Conservation (phyloP, 225 moss, liverwort and hornwort genomes). For the Antitrichia curtipendula region DNA sequence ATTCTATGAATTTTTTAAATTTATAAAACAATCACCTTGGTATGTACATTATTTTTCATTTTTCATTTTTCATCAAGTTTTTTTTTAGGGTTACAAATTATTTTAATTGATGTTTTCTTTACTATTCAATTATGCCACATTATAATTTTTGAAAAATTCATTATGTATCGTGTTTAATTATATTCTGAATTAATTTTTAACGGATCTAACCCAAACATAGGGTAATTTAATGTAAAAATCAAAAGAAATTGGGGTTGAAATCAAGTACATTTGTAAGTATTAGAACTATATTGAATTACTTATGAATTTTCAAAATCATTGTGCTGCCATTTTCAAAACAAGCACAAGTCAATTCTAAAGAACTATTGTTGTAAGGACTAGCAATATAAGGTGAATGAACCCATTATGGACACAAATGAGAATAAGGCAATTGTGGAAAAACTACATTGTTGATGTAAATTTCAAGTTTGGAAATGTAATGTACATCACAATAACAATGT, state of each 20-base stretch:
- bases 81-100: no score
- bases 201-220: no score
- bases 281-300: neutral
- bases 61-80: no score
- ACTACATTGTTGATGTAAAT: neutral
- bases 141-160: no score
- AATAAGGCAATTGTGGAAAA: neutral
- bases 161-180: no score
- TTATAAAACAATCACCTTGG: no score
- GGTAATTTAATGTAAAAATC: neutral
- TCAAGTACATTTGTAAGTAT: neutral
- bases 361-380: neutral
- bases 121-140: no score
- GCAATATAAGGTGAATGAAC: neutral
- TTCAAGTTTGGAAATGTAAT: neutral
- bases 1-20: no score
- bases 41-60: no score
- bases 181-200: no score
- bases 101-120: no score
- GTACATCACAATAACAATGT: neutral
- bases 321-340: neutral
- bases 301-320: neutral
- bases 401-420: neutral
- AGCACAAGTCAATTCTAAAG: neutral
- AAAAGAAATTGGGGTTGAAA: neutral